Conservation (phyloP, 1,139 yeast species). For the Suhomyces chickasaworum region DNA sequence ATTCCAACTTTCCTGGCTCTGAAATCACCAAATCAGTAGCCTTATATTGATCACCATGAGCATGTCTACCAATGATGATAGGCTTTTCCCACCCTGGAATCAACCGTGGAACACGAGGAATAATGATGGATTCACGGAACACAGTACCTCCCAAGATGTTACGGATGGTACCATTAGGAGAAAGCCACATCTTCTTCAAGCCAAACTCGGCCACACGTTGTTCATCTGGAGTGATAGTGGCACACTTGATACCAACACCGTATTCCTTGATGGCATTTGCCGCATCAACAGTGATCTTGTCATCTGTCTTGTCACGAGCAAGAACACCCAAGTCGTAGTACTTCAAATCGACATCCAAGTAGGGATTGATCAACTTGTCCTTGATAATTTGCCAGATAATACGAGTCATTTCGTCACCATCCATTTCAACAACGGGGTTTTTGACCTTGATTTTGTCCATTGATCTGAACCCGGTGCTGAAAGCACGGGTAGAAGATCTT, state of each 20-base stretch:
- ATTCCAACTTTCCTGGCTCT: conserved; percentile 74
- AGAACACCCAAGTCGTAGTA: conserved; percentile 89
- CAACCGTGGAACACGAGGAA: conserved; percentile 83
- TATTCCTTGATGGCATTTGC: conserved; percentile 87
- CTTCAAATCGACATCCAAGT: conserved; percentile 82
- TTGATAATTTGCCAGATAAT: conserved; percentile 88
- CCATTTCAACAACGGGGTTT: conserved; percentile 92
- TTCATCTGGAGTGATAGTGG: conserved; percentile 98
- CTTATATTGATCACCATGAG: conserved; percentile 95
- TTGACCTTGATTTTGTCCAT: conserved; percentile 69
- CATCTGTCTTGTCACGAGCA: conserved; percentile 84
- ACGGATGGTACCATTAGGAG: conserved; percentile 96
- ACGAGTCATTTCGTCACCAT: conserved; percentile 96
- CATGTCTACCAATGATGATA: conserved; percentile 95
- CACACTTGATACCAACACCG: conserved; percentile 95
- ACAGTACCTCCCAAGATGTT: conserved; percentile 95
- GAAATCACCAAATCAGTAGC: conserved; percentile 85
- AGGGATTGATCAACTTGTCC: conserved; percentile 79
- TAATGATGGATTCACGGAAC: conserved; percentile 94
- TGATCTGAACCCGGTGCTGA: conserved; percentile 24
- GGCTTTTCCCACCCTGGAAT: conserved; percentile 95
- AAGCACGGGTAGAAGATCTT: conserved; percentile 20
- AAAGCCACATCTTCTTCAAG: conserved; percentile 94
- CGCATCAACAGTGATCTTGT: conserved; percentile 84
- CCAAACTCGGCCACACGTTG: conserved; percentile 87